Base-by-base conservation (phyloP, 805 yeast genomes). In the Candida peoriensis region DNA sequence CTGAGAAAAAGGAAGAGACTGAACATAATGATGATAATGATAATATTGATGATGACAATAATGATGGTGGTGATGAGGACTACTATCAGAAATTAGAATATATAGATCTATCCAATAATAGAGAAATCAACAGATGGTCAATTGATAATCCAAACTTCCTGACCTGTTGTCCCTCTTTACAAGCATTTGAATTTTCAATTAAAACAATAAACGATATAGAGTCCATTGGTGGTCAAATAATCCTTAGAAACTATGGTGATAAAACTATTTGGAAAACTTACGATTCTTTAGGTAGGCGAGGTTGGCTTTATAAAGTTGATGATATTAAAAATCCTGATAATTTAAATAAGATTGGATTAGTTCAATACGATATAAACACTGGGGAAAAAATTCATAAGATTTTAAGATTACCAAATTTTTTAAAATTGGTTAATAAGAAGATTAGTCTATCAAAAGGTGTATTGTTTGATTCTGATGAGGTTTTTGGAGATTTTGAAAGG, bases 281-380 rank as follows among this genome's bases (percentile, higher is more conserved):
- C 57, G 69, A 36, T 43, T 67, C 64, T 17, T 64, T 52, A 48
- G 94, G 95, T 5, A 67, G 95, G 41, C 68, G 96, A 41, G 79
- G 85, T 10, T 87, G 96, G 95, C 55, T 87, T 13, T 81, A 77
- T 56, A 74, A 70, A 50, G 58, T 64, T 13, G 64, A 62, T 33
- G 50, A 47, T 4, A 47, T 38, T 17, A 30, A 48, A 22, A 64
- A 64, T 36, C 55, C 56, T 8, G 67, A 54, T 17, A 61, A 63
- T 42, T 40, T 58, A 2, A 50, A 51, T 16, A 46, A 51, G 8
- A 35, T 47, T 17, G 57, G 61, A 5, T 57, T 77, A 33, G 67
- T 76, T 4, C 73, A 66, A 48, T 81, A 76, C 48, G 87, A 81
- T 58, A 60, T 74, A 31, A 67, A 71, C 20, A 73, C 83, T 0